Conservation (phyloP, 306 rosid species). For the Chamaecrista fasciculata region DNA sequence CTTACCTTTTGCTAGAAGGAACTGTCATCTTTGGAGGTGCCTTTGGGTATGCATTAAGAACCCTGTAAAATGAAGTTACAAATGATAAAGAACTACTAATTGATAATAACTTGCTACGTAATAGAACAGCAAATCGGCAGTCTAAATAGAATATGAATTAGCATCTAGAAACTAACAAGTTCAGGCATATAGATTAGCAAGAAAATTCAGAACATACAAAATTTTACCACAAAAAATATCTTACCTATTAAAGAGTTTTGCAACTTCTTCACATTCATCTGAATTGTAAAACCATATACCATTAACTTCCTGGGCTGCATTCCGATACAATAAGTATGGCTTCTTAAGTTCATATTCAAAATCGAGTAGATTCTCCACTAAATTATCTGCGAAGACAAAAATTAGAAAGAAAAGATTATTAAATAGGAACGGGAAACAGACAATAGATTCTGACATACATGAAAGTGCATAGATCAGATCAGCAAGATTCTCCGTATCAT, state of each 20-base stretch:
- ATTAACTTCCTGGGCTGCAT: constrained; percentile 88
- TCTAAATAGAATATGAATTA: constrained; percentile 15
- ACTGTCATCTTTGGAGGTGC: constrained; percentile 57
- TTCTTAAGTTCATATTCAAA: constrained; percentile 88
- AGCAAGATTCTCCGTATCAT: neutral
- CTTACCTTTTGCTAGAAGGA: constrained; percentile 66
- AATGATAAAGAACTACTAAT: neutral
- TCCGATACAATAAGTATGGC: constrained; percentile 81
- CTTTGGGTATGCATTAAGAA: constrained; percentile 76
- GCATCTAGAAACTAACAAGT: constrained; percentile 8
- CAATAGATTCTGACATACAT: constrained; percentile 19
- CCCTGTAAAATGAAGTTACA: constrained; percentile 53
- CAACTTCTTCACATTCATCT: constrained; percentile 92
- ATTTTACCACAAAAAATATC: constrained; percentile 2
- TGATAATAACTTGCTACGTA: too few species aligned
- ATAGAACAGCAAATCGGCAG: neutral
- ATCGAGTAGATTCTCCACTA: constrained; percentile 89
- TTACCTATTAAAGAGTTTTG: constrained; percentile 78
- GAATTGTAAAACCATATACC: constrained; percentile 94
- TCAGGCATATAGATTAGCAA: neutral
- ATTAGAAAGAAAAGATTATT: constrained; percentile 13
- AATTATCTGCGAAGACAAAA: constrained; percentile 59
- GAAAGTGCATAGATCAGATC: neutral
- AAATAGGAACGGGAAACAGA: constrained; percentile 15
- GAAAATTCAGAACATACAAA: constrained; percentile 6